Base-by-base conservation (phyloP, 2,329 filamentous ascomycete species). In the Colletotrichum horii region DNA sequence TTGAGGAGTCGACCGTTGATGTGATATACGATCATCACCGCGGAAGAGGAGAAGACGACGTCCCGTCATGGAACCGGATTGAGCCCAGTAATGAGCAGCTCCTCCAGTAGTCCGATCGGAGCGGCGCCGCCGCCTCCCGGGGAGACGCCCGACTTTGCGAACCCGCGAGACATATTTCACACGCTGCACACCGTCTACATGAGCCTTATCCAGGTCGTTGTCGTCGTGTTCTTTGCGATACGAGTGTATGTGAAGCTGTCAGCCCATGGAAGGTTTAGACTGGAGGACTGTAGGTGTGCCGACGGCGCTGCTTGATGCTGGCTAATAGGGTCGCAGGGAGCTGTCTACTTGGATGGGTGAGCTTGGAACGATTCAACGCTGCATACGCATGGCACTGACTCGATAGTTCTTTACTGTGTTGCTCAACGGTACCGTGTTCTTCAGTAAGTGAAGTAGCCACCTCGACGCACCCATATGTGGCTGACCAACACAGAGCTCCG, bases 41-140 rank as follows among this genome's bases (percentile, higher is more conserved):
- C 30, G 58, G 28, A 61, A 52, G 24, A 32, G 43, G 43, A 52
- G 43, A 52, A 52, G 11, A 22, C 3, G 43, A 22, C 19, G 11
- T 26, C 36, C 24, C 64, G 74, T 38, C 74, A 65, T 73, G 70
- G 74, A 70, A 66, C 56, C 58, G 34, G 64, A 36, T 22, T 64
- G 22, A 66, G 38, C 11, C 48, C 65, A 65, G 72, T 55, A 22
- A 76, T 76, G 74, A 55, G 24, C 70, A 73, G 22, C 36, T 19
- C 56, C 36, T 22, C 70, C 24, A 32, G 55, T 69, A 58, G 64
- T 34, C 28, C 74, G 56, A 67, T 60, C 70, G 74, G 74, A 36
- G 74, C 74, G 58, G 74, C 70, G 22, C 38, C 71, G 43, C 75
- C 75, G 66, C 75, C 75, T 28, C 66, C 61, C 38, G 75, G 75